Evolutionary conservation across 108 stramenopile genomes (phyloP), one percentile per base, ranked within the genome.

Genomic region (Nannochloropsis gaditana): DNA sequence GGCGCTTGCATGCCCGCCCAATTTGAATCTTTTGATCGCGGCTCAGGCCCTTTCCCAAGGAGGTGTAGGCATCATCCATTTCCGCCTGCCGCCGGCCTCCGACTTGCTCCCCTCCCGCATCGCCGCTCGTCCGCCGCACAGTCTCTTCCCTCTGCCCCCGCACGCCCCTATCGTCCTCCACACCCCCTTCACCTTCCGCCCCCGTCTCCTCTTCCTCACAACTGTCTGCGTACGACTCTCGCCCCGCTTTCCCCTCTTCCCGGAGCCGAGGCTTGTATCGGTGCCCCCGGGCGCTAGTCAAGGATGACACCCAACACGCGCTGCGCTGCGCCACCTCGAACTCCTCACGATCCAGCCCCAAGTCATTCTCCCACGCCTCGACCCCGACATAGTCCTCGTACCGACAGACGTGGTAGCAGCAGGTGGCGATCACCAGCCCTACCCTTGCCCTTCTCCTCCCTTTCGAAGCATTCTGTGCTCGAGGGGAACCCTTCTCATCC

Each of bases 381-480:
- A 73, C 8, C 15, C 59, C 59, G 59, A 73, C 59, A 3, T 73
- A 73, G n/a, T 73, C 59, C 15, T 73, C 59, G n/a, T 73, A 73
- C 15, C n/a, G 15, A n/a, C 59, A 73, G 59, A 73, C 59, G 8
- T 73, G 59, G 8, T 73, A 81, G 11, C 41, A 85, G 44, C 43
- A 81, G 85, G 31, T 79, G 45, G 47, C 80, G 21, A 31, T 81
- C 45, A 21, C 85, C 81, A 47, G 50, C 81, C 47, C 44, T 45
- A 0, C 45, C 31, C 31, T 31, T 31, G 31, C 31, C 31, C 31
- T 31, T 31, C 31, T 31, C 31, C 31, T 31, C 31, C 31, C 31
- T 31, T 31, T 31, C 50, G 11, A 81, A 41, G 1, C 80, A 2
- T 15, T 45, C n/a, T 81, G 50, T 81, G 31, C 44, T 43, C 5